Evolutionary conservation across 139 green algal species (phyloP).

Genomic region (Mychonastes homosphaera): DNA sequence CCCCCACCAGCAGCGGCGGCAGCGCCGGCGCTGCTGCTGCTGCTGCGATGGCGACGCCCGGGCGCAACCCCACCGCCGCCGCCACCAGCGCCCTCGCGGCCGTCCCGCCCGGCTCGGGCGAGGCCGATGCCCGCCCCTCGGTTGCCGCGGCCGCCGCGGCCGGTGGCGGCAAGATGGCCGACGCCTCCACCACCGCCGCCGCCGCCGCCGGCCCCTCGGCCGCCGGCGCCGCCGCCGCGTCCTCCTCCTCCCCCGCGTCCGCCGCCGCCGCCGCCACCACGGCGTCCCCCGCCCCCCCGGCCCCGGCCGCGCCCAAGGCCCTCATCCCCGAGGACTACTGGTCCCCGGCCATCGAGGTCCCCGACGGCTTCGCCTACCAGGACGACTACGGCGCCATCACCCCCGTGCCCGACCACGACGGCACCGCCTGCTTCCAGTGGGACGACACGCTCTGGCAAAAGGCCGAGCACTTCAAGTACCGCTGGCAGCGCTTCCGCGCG

Average conservation of each 20-base stretch:
- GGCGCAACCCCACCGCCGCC: not conserved
- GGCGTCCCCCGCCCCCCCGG: too few species aligned
- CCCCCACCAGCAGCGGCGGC: too few species aligned
- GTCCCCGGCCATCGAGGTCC: conserved; percentile 34
- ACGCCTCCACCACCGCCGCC: too few species aligned
- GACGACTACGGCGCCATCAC: conserved; percentile 35
- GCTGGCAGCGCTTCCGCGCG: conserved; percentile 71
- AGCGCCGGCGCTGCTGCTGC: not conserved
- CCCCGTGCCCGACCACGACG: conserved; percentile 63
- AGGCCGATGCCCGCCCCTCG: too few species aligned
- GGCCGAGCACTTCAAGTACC: conserved; percentile 84
- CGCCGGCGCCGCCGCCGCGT: not conserved
- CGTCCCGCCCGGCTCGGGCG: too few species aligned
- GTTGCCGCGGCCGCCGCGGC: too few species aligned
- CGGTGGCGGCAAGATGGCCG: too few species aligned
- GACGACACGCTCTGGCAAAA: conserved; percentile 71
- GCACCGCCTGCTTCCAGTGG: conserved; percentile 78
- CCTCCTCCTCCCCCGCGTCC: not conserved
- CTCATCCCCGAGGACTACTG: conserved; percentile 29
- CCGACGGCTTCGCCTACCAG: conserved; percentile 23
- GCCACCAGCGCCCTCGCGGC: too few species aligned
- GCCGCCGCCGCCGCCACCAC: not conserved
- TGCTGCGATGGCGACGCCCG: not conserved
- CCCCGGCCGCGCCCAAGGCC: not conserved
- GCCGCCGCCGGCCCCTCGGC: too few species aligned